Percentiles rank a stretch among this genome's conserved stretches.
Evolutionary conservation across 2,329 filamentous ascomycete species (phyloP).

Genomic region (Curvularia verruculosa): DNA sequence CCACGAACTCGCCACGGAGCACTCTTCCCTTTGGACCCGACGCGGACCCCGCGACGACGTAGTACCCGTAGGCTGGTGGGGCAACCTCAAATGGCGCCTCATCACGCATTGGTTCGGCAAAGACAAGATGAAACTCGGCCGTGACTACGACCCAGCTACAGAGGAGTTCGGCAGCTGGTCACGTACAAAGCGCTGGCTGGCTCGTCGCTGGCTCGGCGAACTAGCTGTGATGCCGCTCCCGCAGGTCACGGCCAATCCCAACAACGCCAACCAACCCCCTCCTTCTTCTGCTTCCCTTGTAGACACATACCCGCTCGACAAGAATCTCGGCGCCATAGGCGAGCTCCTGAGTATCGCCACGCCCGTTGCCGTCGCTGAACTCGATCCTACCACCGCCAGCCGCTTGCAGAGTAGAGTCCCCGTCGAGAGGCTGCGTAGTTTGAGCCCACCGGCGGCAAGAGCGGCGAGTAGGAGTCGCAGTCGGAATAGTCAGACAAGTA

Average conservation of each 20-base stretch:
- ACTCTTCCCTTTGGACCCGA: constrained; percentile 57
- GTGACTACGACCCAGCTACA: constrained; percentile 38
- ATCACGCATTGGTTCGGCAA: constrained; percentile 55
- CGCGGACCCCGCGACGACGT: constrained; percentile 53
- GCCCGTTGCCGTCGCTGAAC: constrained; percentile 46
- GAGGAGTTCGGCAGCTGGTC: constrained; percentile 51
- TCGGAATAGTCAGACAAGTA: constrained; percentile 22
- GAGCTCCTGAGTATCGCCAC: constrained; percentile 45
- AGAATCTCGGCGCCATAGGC: constrained; percentile 39
- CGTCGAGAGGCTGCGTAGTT: constrained; percentile 34
- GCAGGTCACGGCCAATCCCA: neutral
- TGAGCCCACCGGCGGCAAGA: constrained; percentile 34
- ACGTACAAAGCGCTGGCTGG: constrained; percentile 49
- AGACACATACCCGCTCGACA: constrained; percentile 4
- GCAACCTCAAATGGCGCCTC: constrained; percentile 56
- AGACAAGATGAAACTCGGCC: constrained; percentile 49
- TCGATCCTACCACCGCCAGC: constrained; percentile 45
- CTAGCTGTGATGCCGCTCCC: constrained; percentile 36
- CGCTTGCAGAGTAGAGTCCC: constrained; percentile 28
- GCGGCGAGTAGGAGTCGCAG: constrained; percentile 11
- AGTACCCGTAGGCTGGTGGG: constrained; percentile 48
- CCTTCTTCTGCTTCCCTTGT: neutral
- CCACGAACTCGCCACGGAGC: constrained; percentile 53
- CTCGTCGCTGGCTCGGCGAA: constrained; percentile 50
- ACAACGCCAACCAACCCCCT: neutral